A percentile compares a stretch with the other conserved stretches of the same genome.
Evolutionary conservation across 2,329 filamentous ascomycete genomes (phyloP).

Genomic region (Bipolaris bicolor): DNA sequence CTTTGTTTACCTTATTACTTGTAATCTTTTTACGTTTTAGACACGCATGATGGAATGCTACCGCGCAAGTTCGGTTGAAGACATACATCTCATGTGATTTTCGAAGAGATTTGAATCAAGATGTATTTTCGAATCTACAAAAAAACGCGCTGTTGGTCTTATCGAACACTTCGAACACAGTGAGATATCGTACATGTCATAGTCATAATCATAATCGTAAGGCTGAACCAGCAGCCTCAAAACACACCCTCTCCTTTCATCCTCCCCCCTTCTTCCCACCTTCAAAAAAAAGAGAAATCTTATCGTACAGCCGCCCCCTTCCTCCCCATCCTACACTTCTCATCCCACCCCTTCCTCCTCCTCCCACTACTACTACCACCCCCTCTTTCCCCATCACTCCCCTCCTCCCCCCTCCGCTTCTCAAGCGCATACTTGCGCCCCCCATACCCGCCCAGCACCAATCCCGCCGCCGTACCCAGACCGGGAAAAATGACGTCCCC

Average conservation of each 20-base stretch:
- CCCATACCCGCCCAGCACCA: conserved; percentile 52
- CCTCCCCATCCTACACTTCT: conserved; percentile 53
- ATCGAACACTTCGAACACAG: background rate
- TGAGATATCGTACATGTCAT: background rate
- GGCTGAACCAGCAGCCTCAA: conserved; percentile 9
- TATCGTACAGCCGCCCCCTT: conserved; percentile 66
- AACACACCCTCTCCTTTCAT: background rate
- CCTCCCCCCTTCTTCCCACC: no score
- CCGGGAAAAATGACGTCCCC: conserved; percentile 55
- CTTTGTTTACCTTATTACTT: no score
- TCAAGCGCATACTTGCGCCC: conserved; percentile 51
- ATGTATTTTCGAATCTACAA: background rate
- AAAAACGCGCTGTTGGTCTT: background rate
- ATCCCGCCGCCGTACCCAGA: conserved; percentile 48
- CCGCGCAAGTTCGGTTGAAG: conserved; percentile 31
- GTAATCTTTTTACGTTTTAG: background rate
- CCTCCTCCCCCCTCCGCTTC: conserved; percentile 29
- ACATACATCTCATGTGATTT: conserved; percentile 24
- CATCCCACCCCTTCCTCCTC: conserved; percentile 50
- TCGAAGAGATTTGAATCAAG: background rate
- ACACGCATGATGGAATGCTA: conserved; percentile 21
- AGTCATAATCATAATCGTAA: background rate
- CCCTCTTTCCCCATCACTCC: background rate
- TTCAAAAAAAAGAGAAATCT: background rate
- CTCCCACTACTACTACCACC: conserved; percentile 41